Base-by-base conservation (phyloP, 2,329 filamentous ascomycete genomes). In the Exophiala alcalophila region DNA sequence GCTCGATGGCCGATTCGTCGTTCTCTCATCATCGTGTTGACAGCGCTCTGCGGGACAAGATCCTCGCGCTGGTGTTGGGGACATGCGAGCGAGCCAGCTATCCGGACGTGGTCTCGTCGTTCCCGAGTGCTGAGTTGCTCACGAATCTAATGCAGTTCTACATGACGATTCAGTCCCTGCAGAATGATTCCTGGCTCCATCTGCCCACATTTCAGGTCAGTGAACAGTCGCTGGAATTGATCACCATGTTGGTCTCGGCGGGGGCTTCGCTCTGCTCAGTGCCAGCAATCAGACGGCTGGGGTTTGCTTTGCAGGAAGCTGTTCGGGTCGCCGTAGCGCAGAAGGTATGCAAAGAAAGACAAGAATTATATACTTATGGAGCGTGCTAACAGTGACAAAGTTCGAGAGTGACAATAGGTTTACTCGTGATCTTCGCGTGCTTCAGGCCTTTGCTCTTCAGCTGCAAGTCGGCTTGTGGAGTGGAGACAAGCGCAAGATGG, bases 61-160 rank as follows among this genome's bases (percentile, higher is more conserved):
- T 52, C 10, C 37, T 52, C 10, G 28, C 36, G 3, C 18, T 40
- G 11, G 34, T 53, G 78, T 74, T 3, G 12, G 20, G 9, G 5
- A 32, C n/a, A 32, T 81, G 76, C 53, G 50, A 64, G 65, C 55
- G 74, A 61, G 64, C 73, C 62, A 62, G 72, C 24, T 25, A 25
- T 25, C 7, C 24, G n/a, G 19, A 10, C 9, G 24, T 35, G 7
- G 58, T 46, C 73, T 68, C 35, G 75, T 78, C 15, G 76, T 69
- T 70, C 8, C 68, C 68, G 0, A 64, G 62, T 0, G 60, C 63
- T 0, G 64, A 69, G 21, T 42, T 69, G 1, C 45, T 70, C 4
- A 64, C 68, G 27, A 61, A 59, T 0, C 49, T 70, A 0, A 57
- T 70, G 0, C 65, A 69, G 34, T 63, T 59, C n/a, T 68, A 61